Evolutionary conservation across 176 grass and related monocot species (phyloP).

Genomic region (Bonia amplexicaulis): DNA sequence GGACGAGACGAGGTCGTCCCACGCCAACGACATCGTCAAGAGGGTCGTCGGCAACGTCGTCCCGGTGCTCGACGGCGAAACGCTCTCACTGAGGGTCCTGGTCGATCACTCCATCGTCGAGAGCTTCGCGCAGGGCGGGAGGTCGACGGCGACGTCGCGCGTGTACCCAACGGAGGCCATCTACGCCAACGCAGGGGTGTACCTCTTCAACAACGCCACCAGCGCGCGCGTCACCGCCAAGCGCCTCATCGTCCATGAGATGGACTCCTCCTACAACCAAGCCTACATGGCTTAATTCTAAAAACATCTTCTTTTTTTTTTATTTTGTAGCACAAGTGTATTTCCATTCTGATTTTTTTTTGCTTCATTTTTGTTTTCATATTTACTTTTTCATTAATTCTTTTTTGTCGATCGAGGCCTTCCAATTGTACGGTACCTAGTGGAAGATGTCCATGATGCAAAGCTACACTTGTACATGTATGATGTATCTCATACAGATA

Average conservation of each 20-base stretch:
- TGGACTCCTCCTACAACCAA: constrained; percentile 71
- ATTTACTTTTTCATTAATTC: not conserved
- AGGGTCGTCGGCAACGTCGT: constrained; percentile 66
- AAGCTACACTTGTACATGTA: constrained; percentile 11
- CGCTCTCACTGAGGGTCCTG: constrained; percentile 53
- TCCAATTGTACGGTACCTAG: constrained; percentile 21
- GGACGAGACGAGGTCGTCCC: constrained; percentile 78
- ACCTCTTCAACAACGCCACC: constrained; percentile 91
- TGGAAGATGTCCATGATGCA: constrained; percentile 33
- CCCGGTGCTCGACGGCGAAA: constrained; percentile 63
- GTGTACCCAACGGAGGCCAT: constrained; percentile 88
- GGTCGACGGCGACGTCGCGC: constrained; percentile 65
- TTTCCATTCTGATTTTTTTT: not conserved
- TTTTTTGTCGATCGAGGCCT: not conserved
- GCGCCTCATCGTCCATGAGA: constrained; percentile 61
- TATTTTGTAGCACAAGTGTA: not conserved
- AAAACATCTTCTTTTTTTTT: not conserved
- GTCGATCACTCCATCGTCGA: constrained; percentile 96
- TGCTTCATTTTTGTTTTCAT: not conserved
- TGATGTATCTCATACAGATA: not conserved
- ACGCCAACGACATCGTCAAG: constrained; percentile 77
- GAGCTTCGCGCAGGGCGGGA: constrained; percentile 70
- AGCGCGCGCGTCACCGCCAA: constrained; percentile 41
- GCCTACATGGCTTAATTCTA: constrained; percentile 16
- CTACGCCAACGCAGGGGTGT: constrained; percentile 58